Evolutionary conservation across 495 filamentous ascomycete genomes (phyloP), one percentile per base, ranked within the genome.

Genomic region (Neurospora sp.): DNA sequence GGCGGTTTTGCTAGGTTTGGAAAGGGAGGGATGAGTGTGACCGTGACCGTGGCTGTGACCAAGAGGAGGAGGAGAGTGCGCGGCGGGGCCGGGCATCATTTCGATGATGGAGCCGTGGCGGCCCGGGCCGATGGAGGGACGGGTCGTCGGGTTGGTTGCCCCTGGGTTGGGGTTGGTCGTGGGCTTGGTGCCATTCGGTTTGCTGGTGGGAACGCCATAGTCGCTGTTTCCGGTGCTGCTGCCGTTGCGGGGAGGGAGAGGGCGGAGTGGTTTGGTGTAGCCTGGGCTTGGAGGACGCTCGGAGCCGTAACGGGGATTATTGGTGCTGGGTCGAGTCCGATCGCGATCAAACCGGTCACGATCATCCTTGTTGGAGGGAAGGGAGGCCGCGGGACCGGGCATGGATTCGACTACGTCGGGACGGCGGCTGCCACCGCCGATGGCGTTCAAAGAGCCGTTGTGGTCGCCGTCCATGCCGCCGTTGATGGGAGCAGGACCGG

Each of bases 121-220:
- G 69, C 42, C 72, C 44, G 68, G 72, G 31, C 39, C n/a, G 68
- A 31, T 71, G 68, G 59, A 70, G 74, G 37, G 77, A 73, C 41
- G 74, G 70, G 11, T 53, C 71, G 48, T 42, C 39, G 76, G 53
- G 71, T 77, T 78, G 27, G 73, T 71, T 14, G 78, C 72, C n/a
- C 69, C 71, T 18, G 73, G 70, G 53, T 70, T 35, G 39, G 27
- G 27, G 27, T 31, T 31, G 27, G 27, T 31, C 27, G 27, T 31
- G 27, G 27, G 27, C 27, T 31, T 31, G 27, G 27, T 31, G 27
- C 3, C 27, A 31, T 31, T 31, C 27, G 27, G 27, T 31, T 31
- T 31, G 27, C 27, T 31, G 27, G 27, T 61, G 14, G 53, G 53
- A 65, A 65, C 53, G 7, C 53, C 53, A 65, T 65, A 35, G 27